A percentile compares a stretch with the other conserved stretches of the same genome.
Conservation (phyloP, 306 rosid species). For the Adenanthera pavonina region DNA sequence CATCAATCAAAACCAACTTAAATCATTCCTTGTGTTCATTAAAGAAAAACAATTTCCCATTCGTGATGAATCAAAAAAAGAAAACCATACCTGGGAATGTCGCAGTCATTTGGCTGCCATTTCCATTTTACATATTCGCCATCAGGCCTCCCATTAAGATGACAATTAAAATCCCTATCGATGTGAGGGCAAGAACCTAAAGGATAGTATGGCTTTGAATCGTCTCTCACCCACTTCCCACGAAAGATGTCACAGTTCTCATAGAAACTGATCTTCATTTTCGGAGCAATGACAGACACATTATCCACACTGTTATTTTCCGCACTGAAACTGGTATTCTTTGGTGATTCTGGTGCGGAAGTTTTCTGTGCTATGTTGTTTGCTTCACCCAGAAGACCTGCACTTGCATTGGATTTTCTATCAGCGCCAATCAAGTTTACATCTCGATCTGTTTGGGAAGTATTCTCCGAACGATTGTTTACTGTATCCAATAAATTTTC, state of each 20-base stretch:
- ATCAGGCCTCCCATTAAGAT: slow-evolving; percentile 83
- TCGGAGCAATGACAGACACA: slow-evolving; percentile 14
- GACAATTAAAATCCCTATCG: slow-evolving; percentile 82
- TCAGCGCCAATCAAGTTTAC: slow-evolving; percentile 42
- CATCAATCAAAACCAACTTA: slow-evolving; percentile 14
- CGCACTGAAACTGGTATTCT: slow-evolving; percentile 31
- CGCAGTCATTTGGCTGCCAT: slow-evolving; percentile 90
- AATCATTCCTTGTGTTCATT: not conserved
- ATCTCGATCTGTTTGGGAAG: slow-evolving; percentile 29
- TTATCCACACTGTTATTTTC: slow-evolving; percentile 34
- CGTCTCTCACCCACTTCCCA: slow-evolving; percentile 87
- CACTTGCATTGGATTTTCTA: slow-evolving; percentile 36
- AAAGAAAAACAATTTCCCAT: not conserved
- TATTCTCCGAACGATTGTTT: slow-evolving; percentile 9
- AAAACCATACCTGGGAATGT: slow-evolving; percentile 74
- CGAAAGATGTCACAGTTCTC: slow-evolving; percentile 70
- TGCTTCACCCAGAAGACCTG: slow-evolving; percentile 23
- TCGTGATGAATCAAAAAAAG: not conserved
- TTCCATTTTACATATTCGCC: slow-evolving; percentile 76
- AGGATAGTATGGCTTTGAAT: slow-evolving; percentile 84
- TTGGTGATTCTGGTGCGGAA: slow-evolving; percentile 9
- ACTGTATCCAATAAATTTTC: slow-evolving; percentile 1
- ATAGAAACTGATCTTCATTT: slow-evolving; percentile 35
- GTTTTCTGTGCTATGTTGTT: slow-evolving; percentile 13
- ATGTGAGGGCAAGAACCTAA: slow-evolving; percentile 83